These are phyloP conservation scores for Baudoinia panamericana DNA, from an alignment of 495 filamentous ascomycete species.

Conservation along the genomic window DNA sequence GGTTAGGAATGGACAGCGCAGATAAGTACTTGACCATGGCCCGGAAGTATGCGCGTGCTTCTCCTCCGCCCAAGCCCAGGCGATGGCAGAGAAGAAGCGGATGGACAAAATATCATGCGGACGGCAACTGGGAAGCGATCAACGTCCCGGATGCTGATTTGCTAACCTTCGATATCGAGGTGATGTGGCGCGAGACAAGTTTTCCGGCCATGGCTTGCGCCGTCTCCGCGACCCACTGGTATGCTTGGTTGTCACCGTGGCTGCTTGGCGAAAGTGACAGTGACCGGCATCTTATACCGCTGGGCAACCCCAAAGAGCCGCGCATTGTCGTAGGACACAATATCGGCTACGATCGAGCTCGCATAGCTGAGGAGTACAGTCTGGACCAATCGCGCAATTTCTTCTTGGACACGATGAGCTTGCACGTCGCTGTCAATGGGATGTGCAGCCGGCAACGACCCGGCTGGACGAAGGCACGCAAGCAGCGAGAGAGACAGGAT, in stretches of 20 bases:
- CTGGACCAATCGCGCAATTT: slow-evolving; percentile 67
- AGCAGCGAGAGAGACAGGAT: slow-evolving; percentile 71
- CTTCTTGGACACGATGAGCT: slow-evolving; percentile 95
- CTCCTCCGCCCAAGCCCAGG: slow-evolving; percentile 59
- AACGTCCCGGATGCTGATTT: slow-evolving; percentile 65
- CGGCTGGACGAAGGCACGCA: slow-evolving; percentile 92
- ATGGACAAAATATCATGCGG: slow-evolving; percentile 81
- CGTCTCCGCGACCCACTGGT: slow-evolving; percentile 77
- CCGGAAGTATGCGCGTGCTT: slow-evolving; percentile 52
- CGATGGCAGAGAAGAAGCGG: slow-evolving; percentile 72
- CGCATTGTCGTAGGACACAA: slow-evolving; percentile 88
- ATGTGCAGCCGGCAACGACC: slow-evolving; percentile 97
- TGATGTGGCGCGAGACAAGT: slow-evolving; percentile 82
- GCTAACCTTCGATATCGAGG: slow-evolving; percentile 91
- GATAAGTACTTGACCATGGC: slow-evolving; percentile 74
- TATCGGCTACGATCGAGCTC: slow-evolving; percentile 85
- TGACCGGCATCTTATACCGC: slow-evolving; percentile 66
- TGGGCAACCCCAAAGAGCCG: slow-evolving; percentile 57
- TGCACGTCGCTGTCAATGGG: slow-evolving; percentile 95
- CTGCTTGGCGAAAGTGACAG: slow-evolving; percentile 68
- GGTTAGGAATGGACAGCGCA: slow-evolving; percentile 72
- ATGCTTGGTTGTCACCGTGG: slow-evolving; percentile 96
- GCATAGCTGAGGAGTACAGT: slow-evolving; percentile 80
- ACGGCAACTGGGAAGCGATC: slow-evolving; percentile 58
- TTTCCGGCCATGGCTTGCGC: slow-evolving; percentile 97